These are phyloP conservation scores for Elsinoe necatrix DNA, from an alignment of 2,329 filamentous ascomycete species.

Conservation along the genomic window DNA sequence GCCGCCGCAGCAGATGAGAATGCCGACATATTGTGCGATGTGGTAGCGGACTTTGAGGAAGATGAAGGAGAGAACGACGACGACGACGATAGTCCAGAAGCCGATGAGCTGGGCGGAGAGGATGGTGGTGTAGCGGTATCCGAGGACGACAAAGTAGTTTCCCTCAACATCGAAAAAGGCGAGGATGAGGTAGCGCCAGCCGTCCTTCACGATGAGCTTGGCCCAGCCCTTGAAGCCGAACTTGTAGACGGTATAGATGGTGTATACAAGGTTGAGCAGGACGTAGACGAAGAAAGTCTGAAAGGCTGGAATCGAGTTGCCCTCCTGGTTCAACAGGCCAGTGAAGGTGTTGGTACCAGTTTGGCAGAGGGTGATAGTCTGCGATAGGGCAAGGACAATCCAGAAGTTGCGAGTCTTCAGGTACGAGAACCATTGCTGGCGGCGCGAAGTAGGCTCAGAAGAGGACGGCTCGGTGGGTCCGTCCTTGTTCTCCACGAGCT, in stretches of 20 bases:
- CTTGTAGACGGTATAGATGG: slow-evolving; percentile 65
- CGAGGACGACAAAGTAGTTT: slow-evolving; percentile 95
- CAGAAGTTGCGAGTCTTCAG: slow-evolving; percentile 81
- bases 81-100: slow-evolving; percentile 95
- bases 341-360: slow-evolving; percentile 90
- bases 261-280: slow-evolving; percentile 73
- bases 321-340: slow-evolving; percentile 56
- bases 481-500: slow-evolving; percentile 26
- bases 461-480: slow-evolving; percentile 23
- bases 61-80: slow-evolving; percentile 74
- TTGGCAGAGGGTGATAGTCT: slow-evolving; percentile 80
- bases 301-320: slow-evolving; percentile 84
- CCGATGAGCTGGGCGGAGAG: slow-evolving; percentile 92
- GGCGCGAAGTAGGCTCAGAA: slow-evolving; percentile 32
- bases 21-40: slow-evolving; percentile 73
- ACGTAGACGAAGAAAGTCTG: slow-evolving; percentile 95
- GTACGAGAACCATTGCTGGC: slow-evolving; percentile 53
- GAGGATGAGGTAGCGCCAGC: slow-evolving; percentile 91
- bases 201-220: slow-evolving; percentile 56
- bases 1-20: slow-evolving; percentile 82
- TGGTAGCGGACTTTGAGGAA: slow-evolving; percentile 86
- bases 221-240: slow-evolving; percentile 68
- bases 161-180: slow-evolving; percentile 91
- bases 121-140: slow-evolving; percentile 87
- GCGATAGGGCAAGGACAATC: slow-evolving; percentile 64